Evolutionary conservation across 352 stramenopile genomes (phyloP).

Genomic region (Phytophthora melonis): DNA sequence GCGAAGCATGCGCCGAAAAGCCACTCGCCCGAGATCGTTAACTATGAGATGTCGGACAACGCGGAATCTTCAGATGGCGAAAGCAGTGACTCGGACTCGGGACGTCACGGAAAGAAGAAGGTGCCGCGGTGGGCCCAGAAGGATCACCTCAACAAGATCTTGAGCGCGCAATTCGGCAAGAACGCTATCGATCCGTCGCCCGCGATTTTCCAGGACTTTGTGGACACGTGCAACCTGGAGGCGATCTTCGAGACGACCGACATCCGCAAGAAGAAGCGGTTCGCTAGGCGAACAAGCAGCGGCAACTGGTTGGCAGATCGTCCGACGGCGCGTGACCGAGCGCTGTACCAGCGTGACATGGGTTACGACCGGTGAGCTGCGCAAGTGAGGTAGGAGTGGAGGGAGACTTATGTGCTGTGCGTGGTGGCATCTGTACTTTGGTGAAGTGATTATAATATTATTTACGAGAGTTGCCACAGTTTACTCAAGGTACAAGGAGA

Average conservation of each 20-base stretch:
- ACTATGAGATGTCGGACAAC: conserved; percentile 87
- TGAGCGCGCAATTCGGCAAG: conserved; percentile 77
- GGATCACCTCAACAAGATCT: conserved; percentile 74
- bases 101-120: conserved; percentile 72
- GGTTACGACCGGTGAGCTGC: conserved; percentile 64
- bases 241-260: conserved; percentile 85
- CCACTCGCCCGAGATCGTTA: conserved; percentile 44
- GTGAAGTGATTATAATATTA: conserved; percentile 48
- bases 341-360: conserved; percentile 88
- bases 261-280: conserved; percentile 80
- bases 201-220: conserved; percentile 85
- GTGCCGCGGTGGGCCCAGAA: conserved; percentile 84
- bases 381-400: conserved; percentile 16
- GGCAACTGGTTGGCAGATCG: conserved; percentile 88
- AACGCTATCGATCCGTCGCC: conserved; percentile 82
- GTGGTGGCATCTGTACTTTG: conserved; percentile 33
- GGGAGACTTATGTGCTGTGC: conserved; percentile 12
- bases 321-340: conserved; percentile 78
- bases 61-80: conserved; percentile 61
- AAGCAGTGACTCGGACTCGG: conserved; percentile 56
- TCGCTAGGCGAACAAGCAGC: conserved; percentile 80
- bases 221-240: conserved; percentile 86
- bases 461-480: conserved; percentile 43
- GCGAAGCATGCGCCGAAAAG: conserved; percentile 39
- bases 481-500: conserved; percentile 34